Percentiles rank a stretch among this genome's conserved stretches.
Evolutionary conservation across 495 filamentous ascomycete genomes (phyloP).

Genomic region (Podospora conica): DNA sequence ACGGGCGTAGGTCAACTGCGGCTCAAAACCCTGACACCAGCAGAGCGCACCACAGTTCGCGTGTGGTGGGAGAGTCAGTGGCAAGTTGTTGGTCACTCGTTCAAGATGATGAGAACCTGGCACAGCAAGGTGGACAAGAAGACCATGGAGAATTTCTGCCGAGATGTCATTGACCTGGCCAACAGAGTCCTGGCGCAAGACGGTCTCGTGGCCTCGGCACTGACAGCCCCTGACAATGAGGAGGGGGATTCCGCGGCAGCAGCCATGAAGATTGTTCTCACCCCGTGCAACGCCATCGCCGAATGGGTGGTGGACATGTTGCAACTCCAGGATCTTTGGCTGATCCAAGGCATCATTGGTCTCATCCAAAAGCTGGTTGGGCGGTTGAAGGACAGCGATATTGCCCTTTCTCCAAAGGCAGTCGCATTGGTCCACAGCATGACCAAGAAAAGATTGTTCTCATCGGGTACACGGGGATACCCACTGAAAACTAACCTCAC

Average conservation of each 20-base stretch:
- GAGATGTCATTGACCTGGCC: conserved; percentile 89
- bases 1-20: conserved; percentile 72
- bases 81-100: conserved; percentile 72
- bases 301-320: conserved; percentile 73
- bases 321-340: conserved; percentile 72
- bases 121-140: conserved; percentile 60
- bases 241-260: conserved; percentile 38
- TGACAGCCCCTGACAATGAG: conserved; percentile 38
- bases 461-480: conserved; percentile 34
- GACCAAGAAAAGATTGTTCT: conserved; percentile 29
- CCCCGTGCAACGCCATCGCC: conserved; percentile 55
- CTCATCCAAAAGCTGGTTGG: conserved; percentile 61
- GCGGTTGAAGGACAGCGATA: conserved; percentile 61
- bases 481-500: conserved; percentile 65
- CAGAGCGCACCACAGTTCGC: conserved; percentile 57
- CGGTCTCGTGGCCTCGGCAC: conserved; percentile 64
- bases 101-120: conserved; percentile 76
- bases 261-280: conserved; percentile 51
- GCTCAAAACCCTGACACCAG: conserved; percentile 50
- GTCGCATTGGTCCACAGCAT: conserved; percentile 56
- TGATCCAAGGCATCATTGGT: conserved; percentile 66
- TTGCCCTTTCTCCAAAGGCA: conserved; percentile 58
- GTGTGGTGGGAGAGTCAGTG: conserved; percentile 79
- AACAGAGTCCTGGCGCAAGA: conserved; percentile 79
- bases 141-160: conserved; percentile 82